Percentiles rank a stretch among this genome's conserved stretches.
These are phyloP conservation scores for Colletotrichum sansevieriae DNA, from an alignment of 2,329 filamentous ascomycete species.

Conservation along the genomic window DNA sequence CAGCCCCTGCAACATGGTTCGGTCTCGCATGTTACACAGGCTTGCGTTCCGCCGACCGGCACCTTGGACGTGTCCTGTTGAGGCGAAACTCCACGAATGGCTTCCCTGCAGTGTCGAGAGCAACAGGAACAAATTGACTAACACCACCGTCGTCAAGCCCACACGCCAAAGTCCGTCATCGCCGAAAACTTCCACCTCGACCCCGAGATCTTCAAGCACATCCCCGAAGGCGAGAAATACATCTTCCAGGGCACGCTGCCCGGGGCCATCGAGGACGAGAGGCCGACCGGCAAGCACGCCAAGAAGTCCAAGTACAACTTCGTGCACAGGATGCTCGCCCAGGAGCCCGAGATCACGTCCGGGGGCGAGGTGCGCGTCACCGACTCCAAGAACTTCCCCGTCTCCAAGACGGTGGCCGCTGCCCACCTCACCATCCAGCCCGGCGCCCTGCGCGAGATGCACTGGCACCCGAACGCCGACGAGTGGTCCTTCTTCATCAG, in stretches of 20 bases:
- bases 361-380: slow-evolving; percentile 81
- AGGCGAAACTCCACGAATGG: neutral
- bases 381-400: slow-evolving; percentile 81
- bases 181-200: slow-evolving; percentile 82
- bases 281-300: slow-evolving; percentile 70
- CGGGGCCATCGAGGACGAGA: slow-evolving; percentile 74
- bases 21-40: neutral
- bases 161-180: slow-evolving; percentile 79
- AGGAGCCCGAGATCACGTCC: slow-evolving; percentile 73
- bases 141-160: slow-evolving; percentile 56
- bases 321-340: slow-evolving; percentile 78
- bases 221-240: slow-evolving; percentile 78
- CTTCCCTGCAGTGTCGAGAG: neutral
- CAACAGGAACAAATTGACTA: slow-evolving; percentile 25
- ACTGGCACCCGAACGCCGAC: slow-evolving; percentile 85
- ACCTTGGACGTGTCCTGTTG: neutral
- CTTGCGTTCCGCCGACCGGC: neutral
- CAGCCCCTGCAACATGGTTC: neutral
- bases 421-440: slow-evolving; percentile 79
- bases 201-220: slow-evolving; percentile 76
- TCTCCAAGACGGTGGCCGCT: slow-evolving; percentile 79
- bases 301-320: slow-evolving; percentile 78
- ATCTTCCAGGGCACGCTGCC: slow-evolving; percentile 80
- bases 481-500: slow-evolving; percentile 86
- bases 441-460: slow-evolving; percentile 81